Conservation (phyloP, 495 filamentous ascomycete species). For the Evernia prunastri region DNA sequence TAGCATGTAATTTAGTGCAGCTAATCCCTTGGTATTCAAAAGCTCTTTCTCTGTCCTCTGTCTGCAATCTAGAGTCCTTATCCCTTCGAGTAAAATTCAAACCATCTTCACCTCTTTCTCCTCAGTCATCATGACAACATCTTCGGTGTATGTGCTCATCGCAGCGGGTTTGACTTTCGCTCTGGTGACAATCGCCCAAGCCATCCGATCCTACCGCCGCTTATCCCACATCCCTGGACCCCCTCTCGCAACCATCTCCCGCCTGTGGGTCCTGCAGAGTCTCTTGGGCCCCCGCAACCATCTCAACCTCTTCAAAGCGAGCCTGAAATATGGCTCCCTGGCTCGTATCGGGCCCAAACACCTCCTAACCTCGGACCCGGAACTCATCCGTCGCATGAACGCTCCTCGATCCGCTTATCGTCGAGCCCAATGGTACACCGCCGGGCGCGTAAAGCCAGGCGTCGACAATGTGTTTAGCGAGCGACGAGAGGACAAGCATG, state of each 20-base stretch:
- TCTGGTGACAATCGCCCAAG: background rate
- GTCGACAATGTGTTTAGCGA: conserved; percentile 1
- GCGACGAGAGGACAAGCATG: conserved; percentile 13
- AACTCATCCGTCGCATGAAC: conserved; percentile 27
- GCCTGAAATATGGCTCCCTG: conserved; percentile 30
- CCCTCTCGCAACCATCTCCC: conserved; percentile 3
- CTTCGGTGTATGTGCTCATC: background rate
- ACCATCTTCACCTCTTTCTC: background rate
- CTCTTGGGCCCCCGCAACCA: background rate
- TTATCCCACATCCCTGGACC: conserved; percentile 7
- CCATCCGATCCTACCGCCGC: conserved; percentile 4
- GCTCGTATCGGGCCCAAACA: conserved; percentile 40
- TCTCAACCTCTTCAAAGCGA: background rate
- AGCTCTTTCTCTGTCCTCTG: background rate
- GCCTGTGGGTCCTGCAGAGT: conserved; percentile 3
- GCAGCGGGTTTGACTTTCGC: background rate
- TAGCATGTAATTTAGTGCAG: too few relatives aligned
- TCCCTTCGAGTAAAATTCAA: background rate
- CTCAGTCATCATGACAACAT: background rate
- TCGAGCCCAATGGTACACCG: background rate
- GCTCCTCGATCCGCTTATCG: background rate
- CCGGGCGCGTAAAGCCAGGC: background rate
- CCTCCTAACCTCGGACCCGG: conserved; percentile 40
- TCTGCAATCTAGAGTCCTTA: background rate
- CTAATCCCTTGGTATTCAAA: too few relatives aligned